phyloP scores from a whole-genome alignment of 495 filamentous ascomycete genomes.

The Talaromyces stipitatus region DNA sequence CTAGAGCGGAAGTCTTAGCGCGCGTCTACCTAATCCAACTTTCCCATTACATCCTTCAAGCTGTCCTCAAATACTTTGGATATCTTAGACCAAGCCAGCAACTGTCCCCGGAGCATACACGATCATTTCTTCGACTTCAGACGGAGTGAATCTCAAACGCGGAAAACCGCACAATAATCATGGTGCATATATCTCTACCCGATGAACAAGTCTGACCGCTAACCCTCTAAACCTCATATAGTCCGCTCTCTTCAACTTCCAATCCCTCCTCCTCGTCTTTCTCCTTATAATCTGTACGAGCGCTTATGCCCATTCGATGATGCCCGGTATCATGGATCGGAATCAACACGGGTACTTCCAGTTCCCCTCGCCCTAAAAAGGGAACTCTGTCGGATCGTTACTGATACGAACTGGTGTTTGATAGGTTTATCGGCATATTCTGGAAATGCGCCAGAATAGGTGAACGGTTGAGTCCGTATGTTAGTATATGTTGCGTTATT shows the following conservation, averaged over 20 bases:
- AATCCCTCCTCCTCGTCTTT: conserved; percentile 85
- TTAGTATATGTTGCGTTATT: conserved; percentile 85
- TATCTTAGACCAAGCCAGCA: not conserved
- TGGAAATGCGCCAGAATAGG: conserved; percentile 96
- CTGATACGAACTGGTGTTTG: not conserved
- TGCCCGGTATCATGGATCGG: conserved; percentile 86
- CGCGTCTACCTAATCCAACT: not conserved
- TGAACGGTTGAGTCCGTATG: conserved; percentile 90
- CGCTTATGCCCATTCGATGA: conserved; percentile 82
- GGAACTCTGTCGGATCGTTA: not conserved
- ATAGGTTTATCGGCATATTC: conserved; percentile 24
- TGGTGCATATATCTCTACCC: not conserved
- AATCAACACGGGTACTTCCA: conserved; percentile 75
- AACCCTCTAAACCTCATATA: conserved; percentile 19
- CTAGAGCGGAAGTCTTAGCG: not conserved
- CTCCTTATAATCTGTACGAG: conserved; percentile 93
- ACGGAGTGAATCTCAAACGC: not conserved
- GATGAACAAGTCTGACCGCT: not conserved
- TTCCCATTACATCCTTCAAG: not conserved
- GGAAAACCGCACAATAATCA: not conserved
- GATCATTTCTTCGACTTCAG: not conserved
- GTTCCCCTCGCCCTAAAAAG: not conserved
- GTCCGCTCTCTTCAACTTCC: conserved; percentile 98
- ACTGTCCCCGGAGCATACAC: not conserved
- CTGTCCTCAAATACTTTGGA: not conserved